These are phyloP conservation scores for Chytriomyces confervae DNA, from an alignment of 192 early-diverging fungal species.

Conservation along the genomic window DNA sequence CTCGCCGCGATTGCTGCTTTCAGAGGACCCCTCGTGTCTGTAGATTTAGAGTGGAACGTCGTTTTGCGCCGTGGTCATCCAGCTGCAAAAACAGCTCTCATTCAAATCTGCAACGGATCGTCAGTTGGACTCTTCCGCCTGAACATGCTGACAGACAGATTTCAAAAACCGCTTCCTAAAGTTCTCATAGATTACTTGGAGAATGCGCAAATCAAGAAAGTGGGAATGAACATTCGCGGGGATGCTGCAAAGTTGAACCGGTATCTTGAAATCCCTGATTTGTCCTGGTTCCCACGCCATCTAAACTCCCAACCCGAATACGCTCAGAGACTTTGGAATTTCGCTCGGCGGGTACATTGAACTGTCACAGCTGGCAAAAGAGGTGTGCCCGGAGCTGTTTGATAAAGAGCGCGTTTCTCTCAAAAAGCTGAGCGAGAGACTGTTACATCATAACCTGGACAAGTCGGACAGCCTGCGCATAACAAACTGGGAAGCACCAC, in stretches of 20 bases:
- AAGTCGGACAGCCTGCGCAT: not conserved
- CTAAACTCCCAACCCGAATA: no score
- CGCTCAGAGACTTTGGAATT: constrained; percentile 5
- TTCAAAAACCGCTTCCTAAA: not conserved
- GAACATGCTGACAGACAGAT: not conserved
- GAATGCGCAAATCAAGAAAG: not conserved
- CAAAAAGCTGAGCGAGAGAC: not conserved
- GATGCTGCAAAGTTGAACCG: constrained; percentile 3
- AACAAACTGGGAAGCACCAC: not conserved
- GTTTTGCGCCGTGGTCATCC: not conserved
- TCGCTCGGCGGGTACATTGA: not conserved
- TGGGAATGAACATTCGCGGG: constrained; percentile 16
- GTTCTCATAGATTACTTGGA: not conserved
- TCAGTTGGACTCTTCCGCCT: constrained; percentile 8
- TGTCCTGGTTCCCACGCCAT: not conserved
- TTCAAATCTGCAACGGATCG: constrained; percentile 12
- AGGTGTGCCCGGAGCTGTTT: not conserved
- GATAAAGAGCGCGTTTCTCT: not conserved
- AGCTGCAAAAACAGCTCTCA: not conserved
- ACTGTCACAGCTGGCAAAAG: constrained; percentile 9
- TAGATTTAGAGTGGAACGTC: constrained; percentile 9
- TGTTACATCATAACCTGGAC: not conserved
- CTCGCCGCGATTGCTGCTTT: no score
- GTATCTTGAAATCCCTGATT: not conserved
- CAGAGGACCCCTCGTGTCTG: constrained; percentile 4